Percentiles rank a stretch among this genome's conserved stretches.
These are phyloP conservation scores for Apiospora hydei DNA, from an alignment of 2,329 filamentous ascomycete genomes.

Conservation along the genomic window DNA sequence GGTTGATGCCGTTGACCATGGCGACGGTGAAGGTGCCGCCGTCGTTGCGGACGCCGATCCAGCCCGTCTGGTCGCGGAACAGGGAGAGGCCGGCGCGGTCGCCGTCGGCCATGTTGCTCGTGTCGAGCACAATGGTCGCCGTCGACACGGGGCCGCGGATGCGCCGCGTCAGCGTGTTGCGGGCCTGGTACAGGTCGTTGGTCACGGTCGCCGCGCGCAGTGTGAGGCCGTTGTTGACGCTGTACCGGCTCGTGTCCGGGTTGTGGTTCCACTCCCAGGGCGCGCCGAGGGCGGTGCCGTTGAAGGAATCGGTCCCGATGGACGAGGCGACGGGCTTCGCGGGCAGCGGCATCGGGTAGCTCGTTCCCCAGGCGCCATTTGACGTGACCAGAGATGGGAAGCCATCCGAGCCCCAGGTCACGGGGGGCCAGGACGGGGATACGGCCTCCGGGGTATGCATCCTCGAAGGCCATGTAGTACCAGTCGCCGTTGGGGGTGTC, in stretches of 20 bases:
- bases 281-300: conserved; percentile 47
- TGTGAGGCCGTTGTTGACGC: conserved; percentile 52
- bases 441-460: conserved; percentile 62
- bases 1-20: conserved; percentile 47
- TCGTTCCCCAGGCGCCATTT: conserved; percentile 55
- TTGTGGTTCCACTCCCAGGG: conserved; percentile 71
- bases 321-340: conserved; percentile 37
- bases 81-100: conserved; percentile 60
- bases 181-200: conserved; percentile 54
- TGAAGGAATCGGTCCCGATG: conserved; percentile 55
- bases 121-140: conserved; percentile 59
- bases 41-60: conserved; percentile 56
- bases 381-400: conserved; percentile 54
- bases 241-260: conserved; percentile 57
- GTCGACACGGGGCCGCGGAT: conserved; percentile 53
- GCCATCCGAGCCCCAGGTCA: conserved; percentile 59
- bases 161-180: conserved; percentile 57
- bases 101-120: conserved; percentile 55
- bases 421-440: conserved; percentile 64
- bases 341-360: conserved; percentile 49
- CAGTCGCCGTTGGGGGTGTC: conserved; percentile 59
- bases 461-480: conserved; percentile 66
- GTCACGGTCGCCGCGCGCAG: conserved; percentile 60
- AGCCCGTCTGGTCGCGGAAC: conserved; percentile 61
- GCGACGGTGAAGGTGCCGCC: conserved; percentile 40